Conservation (phyloP, 2,329 filamentous ascomycete species). For the Proliferodiscus dingleyae region DNA sequence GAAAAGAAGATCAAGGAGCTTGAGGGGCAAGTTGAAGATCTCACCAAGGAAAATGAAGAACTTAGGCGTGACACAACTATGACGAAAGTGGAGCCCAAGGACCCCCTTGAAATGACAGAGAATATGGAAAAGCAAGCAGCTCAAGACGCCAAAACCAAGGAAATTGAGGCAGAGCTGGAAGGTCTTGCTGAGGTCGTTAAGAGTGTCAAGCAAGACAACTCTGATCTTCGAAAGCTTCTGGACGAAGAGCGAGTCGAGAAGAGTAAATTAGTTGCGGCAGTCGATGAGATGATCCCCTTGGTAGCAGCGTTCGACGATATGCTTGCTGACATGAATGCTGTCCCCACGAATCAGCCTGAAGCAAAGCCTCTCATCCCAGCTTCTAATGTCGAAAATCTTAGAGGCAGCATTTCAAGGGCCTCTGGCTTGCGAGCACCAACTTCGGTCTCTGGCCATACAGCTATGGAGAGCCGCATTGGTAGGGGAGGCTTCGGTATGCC, state of each 20-base stretch:
- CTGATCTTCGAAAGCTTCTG: constrained; percentile 58
- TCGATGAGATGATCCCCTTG: constrained; percentile 80
- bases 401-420: constrained; percentile 49
- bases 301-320: constrained; percentile 38
- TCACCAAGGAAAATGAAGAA: constrained; percentile 70
- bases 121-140: constrained; percentile 57
- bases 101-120: constrained; percentile 38
- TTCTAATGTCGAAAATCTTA: constrained; percentile 42
- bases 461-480: constrained; percentile 44
- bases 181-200: constrained; percentile 68
- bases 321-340: constrained; percentile 28
- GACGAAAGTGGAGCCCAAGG: constrained; percentile 50
- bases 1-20: constrained; percentile 83
- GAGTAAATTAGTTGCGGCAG: constrained; percentile 73
- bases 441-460: constrained; percentile 35
- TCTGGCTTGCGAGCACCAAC: constrained; percentile 60
- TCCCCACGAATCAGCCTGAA: constrained; percentile 19
- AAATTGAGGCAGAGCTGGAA: constrained; percentile 70
- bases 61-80: constrained; percentile 56
- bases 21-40: constrained; percentile 63
- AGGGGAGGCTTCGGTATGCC: constrained; percentile 26
- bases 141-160: constrained; percentile 75
- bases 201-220: constrained; percentile 66
- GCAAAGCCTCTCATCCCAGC: constrained; percentile 29
- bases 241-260: constrained; percentile 77